phyloP scores from a whole-genome alignment of 176 grass and related monocot species.

The Ampelocalamus luodianensis region DNA sequence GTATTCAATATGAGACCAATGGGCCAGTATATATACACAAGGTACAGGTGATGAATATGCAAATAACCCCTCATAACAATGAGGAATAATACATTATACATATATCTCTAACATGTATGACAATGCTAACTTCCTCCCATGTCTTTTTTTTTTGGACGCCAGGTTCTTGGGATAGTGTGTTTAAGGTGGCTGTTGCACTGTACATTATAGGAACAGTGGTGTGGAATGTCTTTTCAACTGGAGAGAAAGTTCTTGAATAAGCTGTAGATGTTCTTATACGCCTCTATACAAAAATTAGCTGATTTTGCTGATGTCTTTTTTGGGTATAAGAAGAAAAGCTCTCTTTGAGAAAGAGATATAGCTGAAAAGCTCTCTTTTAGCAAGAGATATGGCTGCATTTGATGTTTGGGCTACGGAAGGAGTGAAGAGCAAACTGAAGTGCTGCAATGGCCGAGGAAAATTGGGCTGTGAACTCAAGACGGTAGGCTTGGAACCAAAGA shows the following conservation, averaged over 20 bases:
- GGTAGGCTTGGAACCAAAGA: not conserved
- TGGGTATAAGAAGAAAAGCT: not conserved
- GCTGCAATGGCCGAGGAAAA: not conserved
- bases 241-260: conserved; percentile 88
- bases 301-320: conserved; percentile 42
- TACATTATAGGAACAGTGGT: conserved; percentile 88
- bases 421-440: conserved; percentile 2
- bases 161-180: conserved; percentile 97
- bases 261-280: not conserved
- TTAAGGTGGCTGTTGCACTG: conserved; percentile 76
- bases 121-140: conserved; percentile 6
- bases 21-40: too few relatives aligned
- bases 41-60: too few relatives aligned
- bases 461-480: conserved; percentile 19
- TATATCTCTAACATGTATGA: too few relatives aligned
- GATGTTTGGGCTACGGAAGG: conserved; percentile 13
- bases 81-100: too few relatives aligned
- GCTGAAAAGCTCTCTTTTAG: conserved; percentile 4
- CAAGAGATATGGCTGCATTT: conserved; percentile 35
- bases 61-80: too few relatives aligned
- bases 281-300: conserved; percentile 18
- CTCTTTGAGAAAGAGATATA: conserved; percentile 19
- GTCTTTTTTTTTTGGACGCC: conserved; percentile 29
- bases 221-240: conserved; percentile 92
- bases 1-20: too few relatives aligned